Evolutionary conservation across 1,139 yeast genomes (phyloP), one percentile per base, ranked within the genome.

Genomic region (Taphrina pruni): DNA sequence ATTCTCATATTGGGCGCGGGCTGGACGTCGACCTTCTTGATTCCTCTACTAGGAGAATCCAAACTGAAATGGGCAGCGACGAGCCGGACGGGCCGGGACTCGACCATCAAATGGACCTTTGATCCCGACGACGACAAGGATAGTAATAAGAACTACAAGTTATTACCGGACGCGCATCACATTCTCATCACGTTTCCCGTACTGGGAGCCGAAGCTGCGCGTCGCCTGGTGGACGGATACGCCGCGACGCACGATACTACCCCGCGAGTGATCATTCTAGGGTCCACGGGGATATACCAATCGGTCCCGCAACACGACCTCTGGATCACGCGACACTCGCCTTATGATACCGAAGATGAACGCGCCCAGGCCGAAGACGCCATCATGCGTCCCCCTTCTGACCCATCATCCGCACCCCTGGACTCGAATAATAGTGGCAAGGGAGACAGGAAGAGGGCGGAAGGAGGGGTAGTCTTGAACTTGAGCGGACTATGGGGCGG

Each of bases 351-450:
- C 21, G 8, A 8, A 6, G 36, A 54, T 12, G 48, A 43, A 17
- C 67, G 67, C 6, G 67, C 67, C 38, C n/a, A 32, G n/a, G 67
- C 61, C 7, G 67, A 64, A 12, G 67, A 64, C 61, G 67, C 55
- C 35, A 20, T 64, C 45, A 26, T 26, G 32, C 32, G 32, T 26
- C 32, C 32, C 32, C 17, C 17, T 17, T 17, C 17, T 17, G 17
- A 17, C 17, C 17, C 17, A 17, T 17, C 17, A 17, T 17, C 17
- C 17, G 17, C 17, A 17, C 17, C 17, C 17, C 17, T 17, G 17
- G 17, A 17, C 17, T 17, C 17, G 17, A 17, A 17, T 17, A 17
- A 1, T 26, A 26, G 32, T 26, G 32, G 32, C 32, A 4, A 26
- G 32, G 32, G 4, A 4, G 32, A 26, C 32, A 26, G 32, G 32